Percentiles rank a stretch among this genome's conserved stretches.
Evolutionary conservation across 2,329 filamentous ascomycete genomes (phyloP).

Genomic region (Botrytis aclada): DNA sequence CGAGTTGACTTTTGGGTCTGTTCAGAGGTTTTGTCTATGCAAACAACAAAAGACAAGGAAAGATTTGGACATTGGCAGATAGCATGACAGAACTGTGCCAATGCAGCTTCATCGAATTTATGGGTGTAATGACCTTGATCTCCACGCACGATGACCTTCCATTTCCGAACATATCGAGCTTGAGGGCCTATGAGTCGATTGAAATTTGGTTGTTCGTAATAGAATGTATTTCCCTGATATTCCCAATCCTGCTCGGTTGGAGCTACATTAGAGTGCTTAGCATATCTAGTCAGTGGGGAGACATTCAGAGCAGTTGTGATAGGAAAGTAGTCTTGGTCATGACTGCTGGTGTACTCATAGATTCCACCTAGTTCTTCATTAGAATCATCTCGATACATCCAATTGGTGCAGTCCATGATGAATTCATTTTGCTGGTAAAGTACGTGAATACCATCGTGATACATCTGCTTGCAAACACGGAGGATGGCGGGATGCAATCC

Average conservation of each 20-base stretch:
- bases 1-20: neutral
- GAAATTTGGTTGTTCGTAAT: neutral
- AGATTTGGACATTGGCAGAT: neutral
- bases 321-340: neutral
- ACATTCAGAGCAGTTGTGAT: neutral
- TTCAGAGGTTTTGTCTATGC: neutral
- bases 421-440: neutral
- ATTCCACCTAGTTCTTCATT: too few species aligned
- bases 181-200: neutral
- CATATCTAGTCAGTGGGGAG: neutral
- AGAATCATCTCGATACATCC: neutral
- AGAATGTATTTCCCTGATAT: neutral
- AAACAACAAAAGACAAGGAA: neutral
- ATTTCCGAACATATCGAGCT: neutral
- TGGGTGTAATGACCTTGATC: neutral
- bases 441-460: neutral
- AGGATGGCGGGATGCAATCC: neutral
- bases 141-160: neutral
- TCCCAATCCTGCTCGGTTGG: neutral
- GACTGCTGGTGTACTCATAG: neutral
- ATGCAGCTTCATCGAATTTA: neutral
- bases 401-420: constrained; percentile 1
- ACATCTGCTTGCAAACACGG: neutral
- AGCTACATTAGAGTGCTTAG: neutral
- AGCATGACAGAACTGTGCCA: neutral